Conservation (phyloP, 208 protist genomes). For the Trypanosoma cruzi region DNA sequence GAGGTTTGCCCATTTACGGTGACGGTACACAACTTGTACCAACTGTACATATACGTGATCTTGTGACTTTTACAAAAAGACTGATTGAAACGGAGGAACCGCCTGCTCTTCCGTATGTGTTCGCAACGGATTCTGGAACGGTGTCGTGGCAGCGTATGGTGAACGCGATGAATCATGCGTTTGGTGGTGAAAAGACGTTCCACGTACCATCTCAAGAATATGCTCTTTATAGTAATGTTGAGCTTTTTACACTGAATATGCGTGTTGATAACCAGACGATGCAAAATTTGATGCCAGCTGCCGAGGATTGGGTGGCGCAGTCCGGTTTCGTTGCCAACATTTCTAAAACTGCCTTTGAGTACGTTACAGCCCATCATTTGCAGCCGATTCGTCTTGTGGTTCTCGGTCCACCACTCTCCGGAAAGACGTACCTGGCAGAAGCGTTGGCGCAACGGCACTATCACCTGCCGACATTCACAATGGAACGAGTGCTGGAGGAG, state of each 20-base stretch:
- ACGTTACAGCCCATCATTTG: slow-evolving; percentile 58
- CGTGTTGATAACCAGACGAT: slow-evolving; percentile 77
- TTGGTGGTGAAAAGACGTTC: slow-evolving; percentile 62
- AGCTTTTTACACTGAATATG: slow-evolving; percentile 89
- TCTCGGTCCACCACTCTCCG: slow-evolving; percentile 88
- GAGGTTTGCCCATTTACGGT: slow-evolving; percentile 86
- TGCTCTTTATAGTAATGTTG: slow-evolving; percentile 78
- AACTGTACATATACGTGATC: slow-evolving; percentile 93
- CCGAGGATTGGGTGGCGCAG: slow-evolving; percentile 75
- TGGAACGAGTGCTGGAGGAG: slow-evolving; percentile 66
- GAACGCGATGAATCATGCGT: slow-evolving; percentile 71
- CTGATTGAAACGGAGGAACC: slow-evolving; percentile 58
- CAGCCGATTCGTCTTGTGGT: slow-evolving; percentile 82
- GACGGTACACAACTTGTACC: slow-evolving; percentile 88
- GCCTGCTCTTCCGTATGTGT: slow-evolving; percentile 79
- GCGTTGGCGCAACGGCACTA: slow-evolving; percentile 69
- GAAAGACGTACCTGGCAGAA: slow-evolving; percentile 78
- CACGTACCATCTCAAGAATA: slow-evolving; percentile 56
- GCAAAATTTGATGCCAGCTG: slow-evolving; percentile 61
- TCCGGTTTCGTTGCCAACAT: slow-evolving; percentile 77
- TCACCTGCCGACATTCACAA: slow-evolving; percentile 66
- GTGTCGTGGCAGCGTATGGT: slow-evolving; percentile 77
- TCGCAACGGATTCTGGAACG: slow-evolving; percentile 83
- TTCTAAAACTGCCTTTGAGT: slow-evolving; percentile 77
- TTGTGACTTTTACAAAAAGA: slow-evolving; percentile 81